Conservation (phyloP, 306 rosid genomes). For the Medicago ruthenica region DNA sequence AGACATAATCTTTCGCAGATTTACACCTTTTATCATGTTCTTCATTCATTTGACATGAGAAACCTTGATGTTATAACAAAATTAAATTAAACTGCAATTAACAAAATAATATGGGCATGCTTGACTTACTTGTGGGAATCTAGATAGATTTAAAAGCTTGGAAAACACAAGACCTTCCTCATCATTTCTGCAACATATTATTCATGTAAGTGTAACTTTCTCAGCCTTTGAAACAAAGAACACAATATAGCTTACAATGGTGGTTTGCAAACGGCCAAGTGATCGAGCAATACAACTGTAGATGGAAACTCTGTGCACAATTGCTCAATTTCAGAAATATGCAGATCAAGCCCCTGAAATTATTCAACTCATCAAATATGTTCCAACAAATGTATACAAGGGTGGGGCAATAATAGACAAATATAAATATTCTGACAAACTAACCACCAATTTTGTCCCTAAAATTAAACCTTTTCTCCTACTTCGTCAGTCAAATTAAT, state of each 20-base stretch:
- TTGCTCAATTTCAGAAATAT: slow-evolving; percentile 84
- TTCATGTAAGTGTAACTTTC: slow-evolving; percentile 33
- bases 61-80: too few species aligned
- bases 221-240: slow-evolving; percentile 1
- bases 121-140: slow-evolving; percentile 78
- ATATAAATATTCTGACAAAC: background rate
- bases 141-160: slow-evolving; percentile 71
- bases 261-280: slow-evolving; percentile 87
- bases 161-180: slow-evolving; percentile 68
- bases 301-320: slow-evolving; percentile 85
- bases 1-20: too few species aligned
- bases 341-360: slow-evolving; percentile 75
- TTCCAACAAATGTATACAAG: background rate
- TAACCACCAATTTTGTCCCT: background rate
- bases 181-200: slow-evolving; percentile 65
- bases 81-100: too few species aligned
- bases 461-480: too few species aligned
- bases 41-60: too few species aligned
- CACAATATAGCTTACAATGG: slow-evolving; percentile 61
- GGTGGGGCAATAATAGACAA: background rate
- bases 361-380: slow-evolving; percentile 1
- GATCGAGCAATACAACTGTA: slow-evolving; percentile 80
- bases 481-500: too few species aligned
- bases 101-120: background rate
- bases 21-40: too few species aligned